Conservation (phyloP, 2,329 filamentous ascomycete species). For the Pseudogymnoascus sp. region DNA sequence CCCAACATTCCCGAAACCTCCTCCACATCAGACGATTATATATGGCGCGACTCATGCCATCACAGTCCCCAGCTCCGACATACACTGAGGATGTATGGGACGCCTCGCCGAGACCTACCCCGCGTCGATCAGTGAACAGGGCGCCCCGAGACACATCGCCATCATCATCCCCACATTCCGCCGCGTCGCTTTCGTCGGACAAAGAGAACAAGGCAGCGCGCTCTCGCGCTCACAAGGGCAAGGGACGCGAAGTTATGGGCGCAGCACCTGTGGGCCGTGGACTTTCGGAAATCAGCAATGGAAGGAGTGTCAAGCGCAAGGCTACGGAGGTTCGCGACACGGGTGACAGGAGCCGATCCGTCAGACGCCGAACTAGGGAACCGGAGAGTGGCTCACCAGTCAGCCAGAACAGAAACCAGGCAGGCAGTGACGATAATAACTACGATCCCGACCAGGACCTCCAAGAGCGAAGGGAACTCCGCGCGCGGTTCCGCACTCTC, state of each 20-base stretch:
- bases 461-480: constrained; percentile 61
- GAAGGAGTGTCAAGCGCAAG: constrained; percentile 15
- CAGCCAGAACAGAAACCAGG: constrained; percentile 14
- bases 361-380: background rate
- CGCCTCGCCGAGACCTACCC: constrained; percentile 22
- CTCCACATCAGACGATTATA: background rate
- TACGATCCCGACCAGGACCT: constrained; percentile 81
- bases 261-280: constrained; percentile 14
- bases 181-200: constrained; percentile 34
- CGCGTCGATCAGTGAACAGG: constrained; percentile 11
- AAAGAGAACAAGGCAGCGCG: constrained; percentile 37
- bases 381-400: background rate
- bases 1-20: background rate
- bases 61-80: constrained; percentile 21
- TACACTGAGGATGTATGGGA: constrained; percentile 25
- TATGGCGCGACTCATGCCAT: constrained; percentile 9
- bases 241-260: constrained; percentile 31
- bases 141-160: constrained; percentile 11
- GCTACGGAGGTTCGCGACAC: background rate
- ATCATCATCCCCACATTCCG: constrained; percentile 27
- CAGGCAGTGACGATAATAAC: constrained; percentile 30
- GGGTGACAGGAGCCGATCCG: background rate
- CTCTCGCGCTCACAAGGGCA: constrained; percentile 34
- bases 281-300: background rate
- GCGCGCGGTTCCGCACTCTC: constrained; percentile 62